A percentile compares a stretch with the other conserved stretches of the same genome.
phyloP scores from a whole-genome alignment of 1,284 basidiomycete genomes.

The Mrakiaceae sp. region DNA sequence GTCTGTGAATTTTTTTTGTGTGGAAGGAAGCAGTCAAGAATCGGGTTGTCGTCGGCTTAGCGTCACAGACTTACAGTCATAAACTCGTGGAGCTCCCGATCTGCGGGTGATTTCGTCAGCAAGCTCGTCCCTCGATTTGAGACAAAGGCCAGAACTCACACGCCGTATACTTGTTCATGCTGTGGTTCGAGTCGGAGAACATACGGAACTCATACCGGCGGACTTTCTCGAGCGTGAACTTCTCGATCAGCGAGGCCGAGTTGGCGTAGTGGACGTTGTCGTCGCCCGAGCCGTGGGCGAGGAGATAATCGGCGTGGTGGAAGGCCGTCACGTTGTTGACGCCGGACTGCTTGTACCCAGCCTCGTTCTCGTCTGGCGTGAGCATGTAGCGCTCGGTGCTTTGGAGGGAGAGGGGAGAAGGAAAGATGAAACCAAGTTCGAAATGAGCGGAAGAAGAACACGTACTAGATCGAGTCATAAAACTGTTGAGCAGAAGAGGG shows the following conservation, averaged over 20 bases:
- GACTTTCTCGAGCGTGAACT: slow-evolving; percentile 67
- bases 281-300: slow-evolving; percentile 87
- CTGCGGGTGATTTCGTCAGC: slow-evolving; percentile 37
- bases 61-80: slow-evolving; percentile 42
- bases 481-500: slow-evolving; percentile 42
- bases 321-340: slow-evolving; percentile 80
- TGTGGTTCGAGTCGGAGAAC: slow-evolving; percentile 78
- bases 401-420: neutral
- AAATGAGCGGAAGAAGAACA: neutral
- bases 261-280: slow-evolving; percentile 91
- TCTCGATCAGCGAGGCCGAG: slow-evolving; percentile 79
- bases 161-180: slow-evolving; percentile 26
- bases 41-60: no score
- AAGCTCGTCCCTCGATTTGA: slow-evolving; percentile 17
- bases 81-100: slow-evolving; percentile 75
- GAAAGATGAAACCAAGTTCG: neutral
- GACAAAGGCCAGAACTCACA: slow-evolving; percentile 11
- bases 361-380: slow-evolving; percentile 59
- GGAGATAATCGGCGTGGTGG: slow-evolving; percentile 59
- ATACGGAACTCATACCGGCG: slow-evolving; percentile 79
- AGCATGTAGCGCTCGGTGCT: slow-evolving; percentile 93
- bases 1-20: slow-evolving; percentile 20
- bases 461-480: slow-evolving; percentile 45
- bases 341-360: slow-evolving; percentile 72
- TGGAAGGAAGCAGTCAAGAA: no score